These are phyloP conservation scores for Exophiala viscosa DNA, from an alignment of 2,329 filamentous ascomycete genomes.

Conservation along the genomic window DNA sequence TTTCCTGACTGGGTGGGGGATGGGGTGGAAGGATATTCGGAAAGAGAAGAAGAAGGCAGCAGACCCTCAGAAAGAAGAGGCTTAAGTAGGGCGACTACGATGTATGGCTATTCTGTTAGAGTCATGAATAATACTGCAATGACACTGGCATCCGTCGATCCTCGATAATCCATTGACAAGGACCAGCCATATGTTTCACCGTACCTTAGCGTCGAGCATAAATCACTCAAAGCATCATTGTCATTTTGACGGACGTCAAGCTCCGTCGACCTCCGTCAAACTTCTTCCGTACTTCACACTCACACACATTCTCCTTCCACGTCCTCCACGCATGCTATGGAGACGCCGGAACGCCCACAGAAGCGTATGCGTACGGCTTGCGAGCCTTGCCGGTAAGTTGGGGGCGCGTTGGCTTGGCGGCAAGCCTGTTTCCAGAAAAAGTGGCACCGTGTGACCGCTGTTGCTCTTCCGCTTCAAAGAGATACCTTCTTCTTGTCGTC, in stretches of 20 bases:
- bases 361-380: conserved; percentile 30
- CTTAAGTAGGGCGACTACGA: conserved; percentile 23
- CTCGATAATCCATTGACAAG: too few relatives aligned
- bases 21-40: conserved; percentile 34
- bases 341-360: background rate
- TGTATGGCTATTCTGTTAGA: too few relatives aligned
- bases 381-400: conserved; percentile 33
- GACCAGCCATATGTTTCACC: too few relatives aligned
- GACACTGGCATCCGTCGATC: too few relatives aligned
- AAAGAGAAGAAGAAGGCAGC: too few relatives aligned
- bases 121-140: too few relatives aligned
- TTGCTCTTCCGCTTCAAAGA: too few relatives aligned
- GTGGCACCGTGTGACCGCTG: too few relatives aligned
- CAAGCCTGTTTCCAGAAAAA: background rate
- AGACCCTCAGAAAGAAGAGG: too few relatives aligned
- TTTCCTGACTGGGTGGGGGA: conserved; percentile 28
- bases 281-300: background rate
- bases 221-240: too few relatives aligned
- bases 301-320: background rate
- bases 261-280: background rate
- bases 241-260: background rate
- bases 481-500: too few relatives aligned
- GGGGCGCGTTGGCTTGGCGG: background rate
- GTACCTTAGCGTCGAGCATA: too few relatives aligned
- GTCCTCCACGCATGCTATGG: background rate